phyloP scores from a whole-genome alignment of 2,329 filamentous ascomycete genomes.

The Aspergillus sp. region DNA sequence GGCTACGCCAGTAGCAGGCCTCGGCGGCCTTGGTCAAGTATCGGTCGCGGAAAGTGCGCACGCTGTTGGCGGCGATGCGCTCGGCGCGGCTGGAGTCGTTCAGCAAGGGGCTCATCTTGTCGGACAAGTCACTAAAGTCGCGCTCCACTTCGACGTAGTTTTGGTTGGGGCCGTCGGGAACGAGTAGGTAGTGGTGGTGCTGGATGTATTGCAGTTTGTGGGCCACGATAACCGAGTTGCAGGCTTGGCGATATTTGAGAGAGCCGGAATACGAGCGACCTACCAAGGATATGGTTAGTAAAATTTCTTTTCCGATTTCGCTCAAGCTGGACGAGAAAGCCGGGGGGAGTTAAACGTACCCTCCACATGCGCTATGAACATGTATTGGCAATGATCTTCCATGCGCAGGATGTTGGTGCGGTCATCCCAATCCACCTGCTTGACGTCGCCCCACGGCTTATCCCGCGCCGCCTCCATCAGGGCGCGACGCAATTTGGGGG shows the following conservation, averaged over 20 bases:
- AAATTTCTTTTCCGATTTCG: background rate
- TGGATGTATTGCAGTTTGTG: conserved; percentile 49
- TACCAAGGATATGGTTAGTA: conserved; percentile 4
- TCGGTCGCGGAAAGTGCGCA: conserved; percentile 46
- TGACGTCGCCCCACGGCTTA: conserved; percentile 50
- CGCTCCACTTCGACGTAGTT: conserved; percentile 48
- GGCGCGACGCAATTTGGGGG: conserved; percentile 40
- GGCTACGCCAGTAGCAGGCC: conserved; percentile 51
- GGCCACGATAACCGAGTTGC: conserved; percentile 46
- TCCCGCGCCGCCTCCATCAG: conserved; percentile 40
- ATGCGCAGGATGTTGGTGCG: conserved; percentile 47
- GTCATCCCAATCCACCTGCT: conserved; percentile 40
- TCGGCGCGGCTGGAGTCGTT: conserved; percentile 37
- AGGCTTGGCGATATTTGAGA: conserved; percentile 51
- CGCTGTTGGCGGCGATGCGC: conserved; percentile 47
- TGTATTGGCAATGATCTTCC: conserved; percentile 54
- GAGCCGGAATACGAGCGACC: conserved; percentile 48
- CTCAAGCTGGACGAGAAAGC: background rate
- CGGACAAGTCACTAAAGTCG: conserved; percentile 55
- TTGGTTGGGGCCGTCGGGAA: conserved; percentile 42
- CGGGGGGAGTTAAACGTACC: conserved; percentile 31
- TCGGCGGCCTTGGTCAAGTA: conserved; percentile 52
- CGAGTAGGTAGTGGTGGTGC: conserved; percentile 47
- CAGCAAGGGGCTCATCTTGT: conserved; percentile 37
- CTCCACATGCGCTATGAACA: conserved; percentile 55